A percentile compares a stretch with the other conserved stretches of the same genome.
Conservation (phyloP, 2,329 filamentous ascomycete genomes). For the Bertia moriformis region DNA sequence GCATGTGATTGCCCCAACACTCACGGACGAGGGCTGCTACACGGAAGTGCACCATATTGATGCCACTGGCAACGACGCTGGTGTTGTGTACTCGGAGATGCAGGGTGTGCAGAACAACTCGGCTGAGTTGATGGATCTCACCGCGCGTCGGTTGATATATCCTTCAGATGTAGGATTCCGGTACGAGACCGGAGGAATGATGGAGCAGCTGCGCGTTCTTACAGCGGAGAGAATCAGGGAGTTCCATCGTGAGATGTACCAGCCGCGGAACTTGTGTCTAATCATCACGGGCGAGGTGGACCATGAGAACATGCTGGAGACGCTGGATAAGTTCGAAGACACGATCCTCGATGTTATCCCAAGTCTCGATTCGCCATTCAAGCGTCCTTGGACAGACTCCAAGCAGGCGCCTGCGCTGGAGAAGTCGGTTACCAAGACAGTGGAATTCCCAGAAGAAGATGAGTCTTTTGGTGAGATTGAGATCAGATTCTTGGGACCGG, state of each 20-base stretch:
- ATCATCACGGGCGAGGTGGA: slow-evolving; percentile 86
- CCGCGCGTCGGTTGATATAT: slow-evolving; percentile 67
- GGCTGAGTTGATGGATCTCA: slow-evolving; percentile 74
- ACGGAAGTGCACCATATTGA: slow-evolving; percentile 96
- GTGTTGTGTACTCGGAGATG: slow-evolving; percentile 98
- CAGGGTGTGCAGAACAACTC: slow-evolving; percentile 81
- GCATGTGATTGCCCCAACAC: slow-evolving; percentile 76
- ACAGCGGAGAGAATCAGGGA: slow-evolving; percentile 82
- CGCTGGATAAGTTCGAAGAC: slow-evolving; percentile 77
- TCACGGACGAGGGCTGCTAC: slow-evolving; percentile 84
- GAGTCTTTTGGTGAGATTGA: slow-evolving; percentile 82
- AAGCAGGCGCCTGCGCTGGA: slow-evolving; percentile 59
- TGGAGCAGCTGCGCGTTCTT: slow-evolving; percentile 73
- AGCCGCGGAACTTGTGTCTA: slow-evolving; percentile 85
- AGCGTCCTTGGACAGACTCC: slow-evolving; percentile 82
- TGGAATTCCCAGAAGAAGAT: slow-evolving; percentile 92
- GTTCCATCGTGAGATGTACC: slow-evolving; percentile 95
- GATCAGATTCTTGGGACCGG: slow-evolving; percentile 75
- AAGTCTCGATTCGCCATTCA: slow-evolving; percentile 59
- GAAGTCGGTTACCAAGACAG: slow-evolving; percentile 59
- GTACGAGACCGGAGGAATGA: slow-evolving; percentile 97
- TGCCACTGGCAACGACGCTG: slow-evolving; percentile 83
- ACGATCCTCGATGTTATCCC: slow-evolving; percentile 75
- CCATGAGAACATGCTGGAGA: slow-evolving; percentile 63
- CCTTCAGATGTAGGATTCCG: slow-evolving; percentile 82